These are phyloP conservation scores for Capsella bursapastoris DNA, from an alignment of 345 rosid genomes.

Conservation along the genomic window DNA sequence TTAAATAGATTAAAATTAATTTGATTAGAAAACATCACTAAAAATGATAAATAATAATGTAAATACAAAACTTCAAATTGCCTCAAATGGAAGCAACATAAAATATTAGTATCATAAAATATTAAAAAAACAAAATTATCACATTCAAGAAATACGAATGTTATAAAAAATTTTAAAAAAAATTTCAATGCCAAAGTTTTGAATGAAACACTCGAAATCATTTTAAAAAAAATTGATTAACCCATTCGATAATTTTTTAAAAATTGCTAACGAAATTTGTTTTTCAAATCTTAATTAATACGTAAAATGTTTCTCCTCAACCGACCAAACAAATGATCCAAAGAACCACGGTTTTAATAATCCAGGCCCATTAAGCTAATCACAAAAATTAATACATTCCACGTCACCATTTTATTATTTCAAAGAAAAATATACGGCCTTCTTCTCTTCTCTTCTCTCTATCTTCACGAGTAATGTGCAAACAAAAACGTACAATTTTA, in stretches of 20 bases:
- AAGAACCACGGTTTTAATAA: neutral
- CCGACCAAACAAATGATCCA: conserved; percentile 2
- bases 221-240: too few relatives aligned
- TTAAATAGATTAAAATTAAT: too few relatives aligned
- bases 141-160: too few relatives aligned
- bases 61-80: too few relatives aligned
- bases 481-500: conserved; percentile 41
- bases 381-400: conserved; percentile 1
- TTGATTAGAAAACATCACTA: too few relatives aligned
- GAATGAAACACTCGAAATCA: too few relatives aligned
- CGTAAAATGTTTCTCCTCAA: conserved; percentile 4
- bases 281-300: neutral
- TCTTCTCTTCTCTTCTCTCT: conserved; percentile 3
- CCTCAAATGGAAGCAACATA: too few relatives aligned
- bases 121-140: too few relatives aligned
- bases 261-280: neutral
- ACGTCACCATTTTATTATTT: conserved; percentile 3
- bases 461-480: conserved; percentile 33
- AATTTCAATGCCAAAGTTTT: too few relatives aligned
- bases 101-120: too few relatives aligned
- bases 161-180: too few relatives aligned
- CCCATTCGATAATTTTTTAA: neutral
- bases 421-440: conserved; percentile 3
- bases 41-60: too few relatives aligned
- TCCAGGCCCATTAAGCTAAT: conserved; percentile 31